Evolutionary conservation across 257 asterid genomes (phyloP).

Genomic region (Mitragyna speciosa): DNA sequence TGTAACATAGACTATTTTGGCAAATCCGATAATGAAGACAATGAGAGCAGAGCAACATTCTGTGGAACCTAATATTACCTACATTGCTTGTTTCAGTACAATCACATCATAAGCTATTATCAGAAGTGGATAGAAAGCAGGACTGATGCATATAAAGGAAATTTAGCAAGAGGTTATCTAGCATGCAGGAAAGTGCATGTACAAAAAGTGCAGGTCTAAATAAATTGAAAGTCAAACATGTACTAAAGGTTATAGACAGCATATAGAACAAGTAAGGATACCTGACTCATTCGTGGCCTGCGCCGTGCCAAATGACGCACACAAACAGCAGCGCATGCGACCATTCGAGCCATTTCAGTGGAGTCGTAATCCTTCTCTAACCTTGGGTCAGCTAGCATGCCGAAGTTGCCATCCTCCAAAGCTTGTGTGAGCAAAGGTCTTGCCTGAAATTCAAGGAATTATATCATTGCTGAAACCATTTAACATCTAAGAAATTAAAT

Average conservation of each 20-base stretch:
- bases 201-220: too few species aligned
- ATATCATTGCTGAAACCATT: neutral
- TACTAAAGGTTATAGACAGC: neutral
- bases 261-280: slow-evolving; percentile 18
- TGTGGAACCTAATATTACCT: neutral
- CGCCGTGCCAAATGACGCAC: slow-evolving; percentile 84
- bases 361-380: slow-evolving; percentile 59
- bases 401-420: slow-evolving; percentile 55
- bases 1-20: neutral
- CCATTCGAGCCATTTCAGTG: slow-evolving; percentile 73
- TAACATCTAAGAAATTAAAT: neutral
- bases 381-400: slow-evolving; percentile 64
- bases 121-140: neutral
- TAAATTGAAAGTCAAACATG: neutral
- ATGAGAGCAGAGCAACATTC: neutral
- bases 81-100: neutral
- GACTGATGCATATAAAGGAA: neutral
- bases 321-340: slow-evolving; percentile 79
- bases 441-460: slow-evolving; percentile 46
- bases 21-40: too few species aligned
- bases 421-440: slow-evolving; percentile 86
- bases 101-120: neutral
- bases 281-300: slow-evolving; percentile 87
- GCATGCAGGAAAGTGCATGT: neutral
- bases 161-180: neutral